Evolutionary conservation across 208 protist genomes (phyloP), one percentile per base, ranked within the genome.

Genomic region (Balamuthia mandrillaris): DNA sequence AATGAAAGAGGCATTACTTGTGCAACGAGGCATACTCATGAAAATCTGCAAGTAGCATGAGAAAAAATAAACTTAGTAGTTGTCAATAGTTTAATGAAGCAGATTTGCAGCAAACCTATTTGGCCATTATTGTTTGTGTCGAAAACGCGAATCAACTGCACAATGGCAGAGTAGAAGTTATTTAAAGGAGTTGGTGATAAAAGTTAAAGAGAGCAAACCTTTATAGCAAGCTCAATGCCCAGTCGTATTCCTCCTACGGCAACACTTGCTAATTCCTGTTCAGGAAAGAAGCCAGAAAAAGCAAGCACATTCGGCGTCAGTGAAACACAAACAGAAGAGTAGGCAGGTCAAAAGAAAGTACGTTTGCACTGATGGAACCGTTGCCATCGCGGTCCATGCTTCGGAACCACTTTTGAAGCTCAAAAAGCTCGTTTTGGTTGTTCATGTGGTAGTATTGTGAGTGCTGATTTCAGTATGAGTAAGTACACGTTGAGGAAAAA

Each of bases 391-490:
- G n/a, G n/a, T n/a, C n/a, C n/a, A n/a, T n/a, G n/a, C n/a, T n/a
- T n/a, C n/a, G n/a, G n/a, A 83, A 83, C 77, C 77, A 83, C 21
- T 66, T 61, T 18, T 83, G 77, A 29, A 83, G 77, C 54, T 83
- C 77, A 18, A 37, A 83, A 35, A 83, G 3, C 58, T 83, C 77
- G 12, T 83, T 35, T 31, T 42, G 77, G 7, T 61, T 24, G 0
- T 68, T 39, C 21, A 68, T 49, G 29, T 21, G 47, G 27, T 83
- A 83, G 54, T 83, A 83, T 31, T 79, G 0, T 0, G 35, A 47
- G 0, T 24, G n/a, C 77, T 83, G 77, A 9, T 5, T 56, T n/a
- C n/a, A n/a, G n/a, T n/a, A n/a, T n/a, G n/a, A n/a, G n/a, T n/a
- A n/a, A n/a, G n/a, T n/a, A n/a, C n/a, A n/a, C n/a, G n/a, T n/a